Base-by-base conservation (phyloP, 2,329 filamentous ascomycete species). In the Sclerotinia glacialis region DNA sequence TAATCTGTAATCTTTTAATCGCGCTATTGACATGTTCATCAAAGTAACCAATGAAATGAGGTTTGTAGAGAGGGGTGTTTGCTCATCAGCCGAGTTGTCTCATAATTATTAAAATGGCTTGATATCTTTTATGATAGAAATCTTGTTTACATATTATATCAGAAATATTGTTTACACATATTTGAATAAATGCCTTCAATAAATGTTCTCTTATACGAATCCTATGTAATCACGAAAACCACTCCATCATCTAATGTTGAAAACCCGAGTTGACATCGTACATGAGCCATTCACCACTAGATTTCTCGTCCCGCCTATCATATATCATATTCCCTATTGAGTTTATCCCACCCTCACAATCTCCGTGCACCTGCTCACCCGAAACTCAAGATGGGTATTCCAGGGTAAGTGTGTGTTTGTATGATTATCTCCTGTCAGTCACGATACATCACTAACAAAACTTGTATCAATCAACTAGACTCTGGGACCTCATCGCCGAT, bases 401-500 rank as follows among this genome's bases (percentile, higher is more conserved):
- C 44, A 49, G 58, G 58, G 58, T 60, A 47, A 37, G 58, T 37
- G 49, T 31, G 21, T 34, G 21, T 31, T 11, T 58, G 23, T 26
- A 12, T 28, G 16, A 14, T 28, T 0, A 50, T 26, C 16, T 31
- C n/a, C 23, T 46, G 3, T 40, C 11, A n/a, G 44, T 47, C 58
- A 60, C 58, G n/a, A 49, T 5, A 37, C 31, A 54, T 26, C 28
- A 26, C 28, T 47, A 37, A 60, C 31, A 37, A 2, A n/a, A 1
- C 21, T 26, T 37, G 14, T 12, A 49, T 40, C n/a, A n/a, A n/a
- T n/a, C 14, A 18, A 60, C 18, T 53, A 65, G 54, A 66, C 62
- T 68, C 3, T 69, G 67, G 67, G 60, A 63, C 5, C 46, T 62
- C 31, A 31, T 68, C 14, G 37, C 53, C 23, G 46, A 67, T 12